A percentile compares a stretch with the other conserved stretches of the same genome.
Evolutionary conservation across 192 early-diverging fungal species (phyloP).

Genomic region (Diversispora epigaea): DNA sequence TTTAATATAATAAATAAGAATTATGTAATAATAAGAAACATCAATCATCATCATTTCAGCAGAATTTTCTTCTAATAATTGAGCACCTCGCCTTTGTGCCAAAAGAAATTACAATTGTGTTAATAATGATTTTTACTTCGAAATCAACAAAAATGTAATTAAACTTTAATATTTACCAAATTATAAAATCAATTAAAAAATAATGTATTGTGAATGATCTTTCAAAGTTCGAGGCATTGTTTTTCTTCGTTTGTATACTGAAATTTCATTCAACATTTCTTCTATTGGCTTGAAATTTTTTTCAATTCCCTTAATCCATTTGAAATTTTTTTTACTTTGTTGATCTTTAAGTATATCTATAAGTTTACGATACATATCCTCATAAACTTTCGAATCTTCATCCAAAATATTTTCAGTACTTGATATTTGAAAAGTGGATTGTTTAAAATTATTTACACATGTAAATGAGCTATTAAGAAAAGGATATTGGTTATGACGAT

Average conservation of each 20-base stretch:
- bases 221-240: not conserved
- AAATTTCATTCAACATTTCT: not conserved
- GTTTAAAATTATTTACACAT: not conserved
- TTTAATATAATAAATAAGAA: too few species aligned
- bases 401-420: not conserved
- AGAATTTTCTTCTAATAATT: too few species aligned
- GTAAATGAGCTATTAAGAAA: too few species aligned
- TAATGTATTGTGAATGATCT: not conserved
- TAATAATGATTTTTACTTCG: too few species aligned
- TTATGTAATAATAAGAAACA: too few species aligned
- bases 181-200: conserved; percentile 18
- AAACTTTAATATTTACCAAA: too few species aligned
- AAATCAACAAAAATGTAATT: too few species aligned
- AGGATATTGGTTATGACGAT: too few species aligned
- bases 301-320: not conserved
- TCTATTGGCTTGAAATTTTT: conserved; percentile 4
- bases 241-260: not conserved
- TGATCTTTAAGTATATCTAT: not conserved
- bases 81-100: too few species aligned
- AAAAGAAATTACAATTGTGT: too few species aligned
- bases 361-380: not conserved
- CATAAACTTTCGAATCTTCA: not conserved
- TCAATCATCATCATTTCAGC: too few species aligned
- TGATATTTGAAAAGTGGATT: not conserved
- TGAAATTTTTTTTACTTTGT: not conserved